A percentile compares a stretch with the other conserved stretches of the same genome.
Conservation (phyloP, 1,284 basidiomycete species). For the Boletus smithii region DNA sequence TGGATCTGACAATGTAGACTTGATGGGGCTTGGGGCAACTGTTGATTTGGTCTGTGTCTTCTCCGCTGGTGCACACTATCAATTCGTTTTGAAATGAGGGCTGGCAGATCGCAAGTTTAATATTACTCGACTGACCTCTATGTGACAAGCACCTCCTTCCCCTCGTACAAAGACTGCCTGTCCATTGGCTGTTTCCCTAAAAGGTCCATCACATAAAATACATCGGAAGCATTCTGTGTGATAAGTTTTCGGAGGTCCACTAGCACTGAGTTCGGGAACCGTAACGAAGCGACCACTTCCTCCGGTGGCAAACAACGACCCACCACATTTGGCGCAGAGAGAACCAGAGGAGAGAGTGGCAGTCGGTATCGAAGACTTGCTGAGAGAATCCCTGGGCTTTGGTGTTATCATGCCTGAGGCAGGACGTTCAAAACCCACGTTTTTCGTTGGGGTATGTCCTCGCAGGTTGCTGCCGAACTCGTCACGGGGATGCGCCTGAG, state of each 20-base stretch:
- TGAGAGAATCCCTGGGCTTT: conserved; percentile 23
- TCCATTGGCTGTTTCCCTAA: conserved; percentile 58
- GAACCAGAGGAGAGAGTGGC: conserved; percentile 29
- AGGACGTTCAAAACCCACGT: conserved; percentile 8
- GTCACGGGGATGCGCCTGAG: conserved; percentile 21
- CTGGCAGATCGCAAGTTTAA: background rate
- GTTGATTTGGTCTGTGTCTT: conserved; percentile 40
- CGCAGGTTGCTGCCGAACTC: conserved; percentile 9
- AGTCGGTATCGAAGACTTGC: conserved; percentile 23
- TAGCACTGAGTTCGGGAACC: conserved; percentile 52
- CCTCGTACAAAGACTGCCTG: conserved; percentile 66
- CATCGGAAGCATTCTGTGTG: conserved; percentile 75
- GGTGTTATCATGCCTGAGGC: conserved; percentile 21
- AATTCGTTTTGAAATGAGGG: conserved; percentile 13
- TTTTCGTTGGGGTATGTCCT: conserved; percentile 10
- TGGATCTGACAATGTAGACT: conserved; percentile 21
- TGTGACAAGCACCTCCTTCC: conserved; percentile 64
- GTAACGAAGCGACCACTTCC: conserved; percentile 62
- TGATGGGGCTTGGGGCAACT: conserved; percentile 21
- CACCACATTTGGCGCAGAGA: conserved; percentile 56
- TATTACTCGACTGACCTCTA: conserved; percentile 49
- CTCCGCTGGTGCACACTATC: conserved; percentile 61
- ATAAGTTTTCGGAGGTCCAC: conserved; percentile 52
- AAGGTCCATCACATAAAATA: conserved; percentile 56
- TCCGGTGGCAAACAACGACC: conserved; percentile 53